Evolutionary conservation across 345 rosid genomes (phyloP), one percentile per base, ranked within the genome.

Genomic region (Barbarea vulgaris): DNA sequence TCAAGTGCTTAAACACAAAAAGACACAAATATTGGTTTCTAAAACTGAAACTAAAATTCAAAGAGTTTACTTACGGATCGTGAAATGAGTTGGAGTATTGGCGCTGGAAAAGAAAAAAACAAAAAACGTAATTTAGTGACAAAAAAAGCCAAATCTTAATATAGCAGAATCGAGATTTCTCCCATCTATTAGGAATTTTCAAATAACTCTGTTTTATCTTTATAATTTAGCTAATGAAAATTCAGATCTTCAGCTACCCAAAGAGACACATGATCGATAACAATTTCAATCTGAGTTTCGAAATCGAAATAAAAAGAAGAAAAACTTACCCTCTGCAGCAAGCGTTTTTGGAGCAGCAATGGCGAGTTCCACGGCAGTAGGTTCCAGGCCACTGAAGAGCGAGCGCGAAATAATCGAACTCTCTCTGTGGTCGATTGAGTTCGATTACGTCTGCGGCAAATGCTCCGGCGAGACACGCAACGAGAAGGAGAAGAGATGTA

Each of bases 341-440:
- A 72, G 85, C 98, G 76, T 91, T 93, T 67, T 82, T 68, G 79
- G 93, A 70, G 85, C 98, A 93, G 74, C 98, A 93, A 77, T 85
- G 85, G 83, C 87, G 85, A 74, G 96, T 86, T 18, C 80, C 76
- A 34, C 69, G 89, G 79, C 98, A 93, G 65, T 53, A 69, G 28
- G 98, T 89, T 79, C 89, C 96, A 3, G 98, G 96, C 98, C 98
- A 93, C 57, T 87, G 94, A 14, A 93, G 78, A 59, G 94, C 58
- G 71, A 93, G 83, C 59, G 81, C 87, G 81, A 91, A 93, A 85
- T 93, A 93, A 80, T 93, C 98, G 71, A 93, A 93, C 85, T 93
- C 98, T 22, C 97, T 87, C 87, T 72, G 89, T 1, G 59, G 28
- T 1, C 62, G 27, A 25, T 50, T 77, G 69, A 61, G 71, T 22